These are phyloP conservation scores for Biscogniauxia mediterranea DNA, from an alignment of 2,329 filamentous ascomycete genomes.

Conservation along the genomic window DNA sequence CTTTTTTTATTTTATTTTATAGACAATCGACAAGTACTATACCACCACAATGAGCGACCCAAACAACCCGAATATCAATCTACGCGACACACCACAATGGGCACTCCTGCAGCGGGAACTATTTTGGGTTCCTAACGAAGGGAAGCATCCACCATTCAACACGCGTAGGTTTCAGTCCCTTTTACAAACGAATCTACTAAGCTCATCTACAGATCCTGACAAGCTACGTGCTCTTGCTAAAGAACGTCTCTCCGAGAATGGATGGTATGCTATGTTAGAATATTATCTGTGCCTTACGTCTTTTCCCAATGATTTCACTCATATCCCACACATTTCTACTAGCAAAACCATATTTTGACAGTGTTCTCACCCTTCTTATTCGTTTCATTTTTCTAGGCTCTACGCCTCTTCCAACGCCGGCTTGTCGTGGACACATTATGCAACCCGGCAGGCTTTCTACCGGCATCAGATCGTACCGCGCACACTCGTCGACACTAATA, in stretches of 20 bases:
- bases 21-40: background rate
- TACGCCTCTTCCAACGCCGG: slow-evolving; percentile 59
- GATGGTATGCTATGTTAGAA: slow-evolving; percentile 41
- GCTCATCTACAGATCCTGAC: slow-evolving; percentile 44
- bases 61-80: slow-evolving; percentile 25
- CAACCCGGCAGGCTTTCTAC: slow-evolving; percentile 64
- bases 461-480: slow-evolving; percentile 61
- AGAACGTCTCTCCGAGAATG: slow-evolving; percentile 53
- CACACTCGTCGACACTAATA: slow-evolving; percentile 60
- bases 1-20: background rate
- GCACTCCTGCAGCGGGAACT: slow-evolving; percentile 26
- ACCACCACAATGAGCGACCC: slow-evolving; percentile 26
- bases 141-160: slow-evolving; percentile 26
- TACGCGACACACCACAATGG: slow-evolving; percentile 29
- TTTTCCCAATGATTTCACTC: background rate
- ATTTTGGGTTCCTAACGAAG: slow-evolving; percentile 30
- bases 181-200: background rate
- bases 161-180: slow-evolving; percentile 18
- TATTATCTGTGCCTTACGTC: too few species aligned
- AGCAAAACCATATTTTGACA: background rate
- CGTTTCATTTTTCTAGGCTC: slow-evolving; percentile 33
- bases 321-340: background rate
- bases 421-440: slow-evolving; percentile 49
- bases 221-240: slow-evolving; percentile 59
- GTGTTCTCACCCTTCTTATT: background rate